A percentile compares a stretch with the other conserved stretches of the same genome.
Conservation (phyloP, 495 filamentous ascomycete genomes). For the Lophiotrema nucula region DNA sequence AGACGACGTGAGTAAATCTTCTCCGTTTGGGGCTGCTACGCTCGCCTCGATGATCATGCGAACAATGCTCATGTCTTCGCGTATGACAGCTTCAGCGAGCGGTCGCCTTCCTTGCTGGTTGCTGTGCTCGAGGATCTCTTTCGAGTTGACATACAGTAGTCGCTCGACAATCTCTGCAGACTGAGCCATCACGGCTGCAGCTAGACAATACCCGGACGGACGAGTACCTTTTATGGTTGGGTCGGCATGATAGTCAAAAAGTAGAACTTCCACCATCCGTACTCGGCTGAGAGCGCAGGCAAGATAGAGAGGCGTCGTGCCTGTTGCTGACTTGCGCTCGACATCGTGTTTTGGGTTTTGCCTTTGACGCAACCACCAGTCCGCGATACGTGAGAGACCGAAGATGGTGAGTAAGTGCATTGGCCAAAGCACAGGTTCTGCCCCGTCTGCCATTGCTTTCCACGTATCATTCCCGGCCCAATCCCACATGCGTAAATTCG, state of each 20-base stretch:
- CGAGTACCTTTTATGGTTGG: not conserved
- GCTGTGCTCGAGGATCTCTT: not conserved
- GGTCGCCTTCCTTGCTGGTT: not conserved
- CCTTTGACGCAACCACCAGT: not conserved
- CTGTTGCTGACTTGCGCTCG: not conserved
- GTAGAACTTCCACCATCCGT: not conserved
- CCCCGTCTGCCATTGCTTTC: not conserved
- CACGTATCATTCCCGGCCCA: not conserved
- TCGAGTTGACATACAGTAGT: not conserved
- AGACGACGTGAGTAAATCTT: not conserved
- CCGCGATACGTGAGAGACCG: not conserved
- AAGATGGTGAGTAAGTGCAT: not conserved
- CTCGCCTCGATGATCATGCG: not conserved
- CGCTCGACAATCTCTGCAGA: not conserved
- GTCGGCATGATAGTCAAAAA: not conserved
- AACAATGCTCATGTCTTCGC: not conserved
- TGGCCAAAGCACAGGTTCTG: not conserved
- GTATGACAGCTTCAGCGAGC: not conserved
- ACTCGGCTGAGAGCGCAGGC: not conserved
- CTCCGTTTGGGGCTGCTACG: not conserved
- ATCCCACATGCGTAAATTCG: not conserved
- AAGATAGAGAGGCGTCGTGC: not conserved
- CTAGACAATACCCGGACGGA: not conserved
- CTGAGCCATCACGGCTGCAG: not conserved
- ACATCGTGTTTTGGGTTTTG: not conserved